Conservation (phyloP, 83 land plant genomes). For the Thuja plicata region DNA sequence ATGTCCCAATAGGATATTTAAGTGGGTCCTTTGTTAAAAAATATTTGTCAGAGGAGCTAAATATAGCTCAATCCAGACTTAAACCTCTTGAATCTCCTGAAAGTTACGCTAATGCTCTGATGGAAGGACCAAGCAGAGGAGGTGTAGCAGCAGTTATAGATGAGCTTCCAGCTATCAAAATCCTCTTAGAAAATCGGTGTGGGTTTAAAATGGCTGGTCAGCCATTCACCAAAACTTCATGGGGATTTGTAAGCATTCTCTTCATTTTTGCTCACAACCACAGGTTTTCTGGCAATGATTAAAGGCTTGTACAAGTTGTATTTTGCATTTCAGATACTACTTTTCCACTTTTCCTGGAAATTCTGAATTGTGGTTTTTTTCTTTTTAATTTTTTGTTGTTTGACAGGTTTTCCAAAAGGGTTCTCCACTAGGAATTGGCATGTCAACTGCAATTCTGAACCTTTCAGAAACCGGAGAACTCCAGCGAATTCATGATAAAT, state of each 20-base stretch:
- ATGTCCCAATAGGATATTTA: conserved; percentile 81
- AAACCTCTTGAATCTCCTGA: conserved; percentile 39
- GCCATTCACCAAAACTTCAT: conserved; percentile 90
- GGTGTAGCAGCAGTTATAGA: conserved; percentile 96
- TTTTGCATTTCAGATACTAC: background rate
- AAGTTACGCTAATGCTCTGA: conserved; percentile 61
- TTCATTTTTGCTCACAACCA: background rate
- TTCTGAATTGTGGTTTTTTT: background rate
- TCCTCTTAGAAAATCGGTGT: conserved; percentile 68
- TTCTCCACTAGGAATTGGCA: conserved; percentile 28
- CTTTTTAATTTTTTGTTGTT: background rate
- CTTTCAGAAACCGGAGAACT: conserved; percentile 37
- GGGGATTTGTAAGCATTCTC: conserved; percentile 93
- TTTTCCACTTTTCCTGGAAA: background rate
- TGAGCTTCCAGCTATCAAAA: conserved; percentile 84
- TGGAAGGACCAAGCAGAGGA: conserved; percentile 66
- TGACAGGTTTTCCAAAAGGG: conserved; percentile 34
- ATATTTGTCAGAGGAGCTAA: conserved; percentile 75
- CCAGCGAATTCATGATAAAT: conserved; percentile 36
- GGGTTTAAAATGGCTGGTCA: conserved; percentile 70
- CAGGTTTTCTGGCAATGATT: background rate
- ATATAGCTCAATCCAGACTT: conserved; percentile 69
- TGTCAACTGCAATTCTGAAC: conserved; percentile 36
- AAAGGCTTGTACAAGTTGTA: background rate
- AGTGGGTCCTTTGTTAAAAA: conserved; percentile 84